Conservation (phyloP, 208 protist genomes). For the Wallacemonas sp. region DNA sequence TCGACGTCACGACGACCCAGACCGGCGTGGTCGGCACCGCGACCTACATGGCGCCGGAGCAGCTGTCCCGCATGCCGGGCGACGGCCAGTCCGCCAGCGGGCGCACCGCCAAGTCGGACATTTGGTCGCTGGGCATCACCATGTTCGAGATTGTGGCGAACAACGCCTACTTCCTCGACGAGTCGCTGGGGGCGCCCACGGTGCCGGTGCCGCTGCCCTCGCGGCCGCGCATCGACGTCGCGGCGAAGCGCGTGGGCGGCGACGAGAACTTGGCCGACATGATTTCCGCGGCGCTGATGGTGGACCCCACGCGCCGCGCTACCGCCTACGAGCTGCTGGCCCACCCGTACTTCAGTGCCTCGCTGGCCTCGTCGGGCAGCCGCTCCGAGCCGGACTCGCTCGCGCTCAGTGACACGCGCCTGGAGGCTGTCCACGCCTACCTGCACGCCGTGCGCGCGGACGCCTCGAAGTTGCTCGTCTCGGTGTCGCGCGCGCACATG, state of each 20-base stretch:
- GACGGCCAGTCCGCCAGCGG: constrained; percentile 22
- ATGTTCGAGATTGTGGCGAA: constrained; percentile 49
- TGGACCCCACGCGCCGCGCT: constrained; percentile 31
- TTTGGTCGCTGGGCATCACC: constrained; percentile 66
- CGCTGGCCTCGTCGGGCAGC: constrained; percentile 20
- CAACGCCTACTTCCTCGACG: constrained; percentile 60
- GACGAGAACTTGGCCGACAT: constrained; percentile 64
- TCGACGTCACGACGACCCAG: constrained; percentile 44
- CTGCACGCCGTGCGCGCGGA: constrained; percentile 49
- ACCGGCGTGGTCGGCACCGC: constrained; percentile 35
- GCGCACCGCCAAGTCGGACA: constrained; percentile 42
- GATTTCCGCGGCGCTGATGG: constrained; percentile 36
- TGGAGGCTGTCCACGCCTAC: constrained; percentile 64
- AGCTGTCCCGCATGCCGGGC: constrained; percentile 28
- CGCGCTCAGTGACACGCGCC: constrained; percentile 51
- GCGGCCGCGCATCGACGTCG: constrained; percentile 35
- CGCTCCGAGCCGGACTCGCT: constrained; percentile 32
- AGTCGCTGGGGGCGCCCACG: constrained; percentile 26
- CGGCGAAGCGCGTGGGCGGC: constrained; percentile 45
- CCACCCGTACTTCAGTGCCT: constrained; percentile 69
- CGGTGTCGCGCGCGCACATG: constrained; percentile 64
- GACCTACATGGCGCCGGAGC: constrained; percentile 73
- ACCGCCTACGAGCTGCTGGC: constrained; percentile 55
- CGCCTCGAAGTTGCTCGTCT: constrained; percentile 49
- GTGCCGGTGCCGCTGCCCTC: constrained; percentile 41